Evolutionary conservation across 129 eudicot species (phyloP).

Genomic region (Solidago caesia): DNA sequence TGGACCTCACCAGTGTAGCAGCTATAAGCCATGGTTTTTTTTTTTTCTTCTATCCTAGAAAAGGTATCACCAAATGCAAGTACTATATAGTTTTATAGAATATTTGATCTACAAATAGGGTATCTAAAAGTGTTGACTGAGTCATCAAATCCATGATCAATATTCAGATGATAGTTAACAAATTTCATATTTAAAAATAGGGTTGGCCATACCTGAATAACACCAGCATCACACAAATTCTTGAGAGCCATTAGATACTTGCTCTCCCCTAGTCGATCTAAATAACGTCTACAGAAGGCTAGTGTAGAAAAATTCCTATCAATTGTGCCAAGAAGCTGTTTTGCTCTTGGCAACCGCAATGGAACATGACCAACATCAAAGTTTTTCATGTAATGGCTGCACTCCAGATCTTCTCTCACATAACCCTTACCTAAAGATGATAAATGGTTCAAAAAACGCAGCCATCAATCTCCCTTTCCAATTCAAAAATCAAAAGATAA

Average conservation of each 20-base stretch:
- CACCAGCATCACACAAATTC: constrained; percentile 96
- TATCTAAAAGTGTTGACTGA: not conserved
- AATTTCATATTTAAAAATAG: not conserved
- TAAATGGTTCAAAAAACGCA: not conserved
- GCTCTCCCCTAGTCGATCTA: constrained; percentile 95
- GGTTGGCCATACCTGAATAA: constrained; percentile 71
- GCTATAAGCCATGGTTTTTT: not conserved
- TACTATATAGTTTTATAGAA: not conserved
- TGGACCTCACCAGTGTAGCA: not conserved
- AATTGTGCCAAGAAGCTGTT: constrained; percentile 88
- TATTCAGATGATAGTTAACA: not conserved
- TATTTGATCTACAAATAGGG: not conserved
- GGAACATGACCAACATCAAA: constrained; percentile 93
- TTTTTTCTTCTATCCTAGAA: too few species aligned
- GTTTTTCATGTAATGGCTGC: constrained; percentile 99
- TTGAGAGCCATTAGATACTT: constrained; percentile 96
- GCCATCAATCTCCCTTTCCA: not conserved
- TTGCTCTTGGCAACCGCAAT: constrained; percentile 90
- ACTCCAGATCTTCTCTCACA: constrained; percentile 94
- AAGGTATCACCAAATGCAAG: too few species aligned
- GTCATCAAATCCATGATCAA: not conserved
- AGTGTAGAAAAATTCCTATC: constrained; percentile 90
- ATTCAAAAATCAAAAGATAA: not conserved
- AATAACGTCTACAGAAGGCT: constrained; percentile 96
- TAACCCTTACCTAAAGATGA: constrained; percentile 76